Conservation (phyloP, 2,329 filamentous ascomycete genomes). For the Talaromyces sp. region DNA sequence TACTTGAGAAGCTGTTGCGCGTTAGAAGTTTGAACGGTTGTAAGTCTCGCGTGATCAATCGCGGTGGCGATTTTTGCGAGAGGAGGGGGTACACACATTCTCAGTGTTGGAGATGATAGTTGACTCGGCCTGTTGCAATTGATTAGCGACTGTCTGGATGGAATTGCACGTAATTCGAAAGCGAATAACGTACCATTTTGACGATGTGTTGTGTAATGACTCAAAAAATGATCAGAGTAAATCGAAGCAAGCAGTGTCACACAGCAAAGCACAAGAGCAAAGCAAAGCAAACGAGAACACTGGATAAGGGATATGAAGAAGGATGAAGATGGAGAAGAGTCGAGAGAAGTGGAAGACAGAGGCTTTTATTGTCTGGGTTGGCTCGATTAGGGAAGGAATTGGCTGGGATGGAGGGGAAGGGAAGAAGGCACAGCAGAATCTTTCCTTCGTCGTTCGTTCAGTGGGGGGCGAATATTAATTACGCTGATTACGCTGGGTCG, state of each 20-base stretch:
- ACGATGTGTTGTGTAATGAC: conserved; percentile 15
- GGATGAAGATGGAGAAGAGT: conserved; percentile 13
- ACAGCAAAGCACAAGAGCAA: conserved; percentile 16
- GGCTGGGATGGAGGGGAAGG: conserved; percentile 12
- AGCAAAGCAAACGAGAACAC: conserved; percentile 8
- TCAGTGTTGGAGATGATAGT: conserved; percentile 37
- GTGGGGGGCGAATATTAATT: conserved; percentile 1
- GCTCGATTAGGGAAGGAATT: conserved; percentile 5
- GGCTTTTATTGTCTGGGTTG: conserved; percentile 17
- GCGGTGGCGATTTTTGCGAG: background rate
- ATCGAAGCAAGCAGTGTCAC: conserved; percentile 2
- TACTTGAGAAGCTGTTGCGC: conserved; percentile 77
- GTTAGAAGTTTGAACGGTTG: conserved; percentile 3
- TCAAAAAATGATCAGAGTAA: conserved; percentile 1
- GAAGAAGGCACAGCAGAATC: conserved; percentile 3
- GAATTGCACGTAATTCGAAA: background rate
- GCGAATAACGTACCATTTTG: conserved; percentile 19
- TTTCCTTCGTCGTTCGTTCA: background rate
- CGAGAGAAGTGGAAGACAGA: conserved; percentile 15
- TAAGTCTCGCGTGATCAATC: background rate
- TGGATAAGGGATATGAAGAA: conserved; percentile 8
- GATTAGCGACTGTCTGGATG: background rate
- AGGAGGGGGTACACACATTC: conserved; percentile 37
- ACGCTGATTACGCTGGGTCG: background rate
- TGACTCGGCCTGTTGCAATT: conserved; percentile 27